phyloP scores from a whole-genome alignment of 495 filamentous ascomycete species.

The Trichoderma virens region DNA sequence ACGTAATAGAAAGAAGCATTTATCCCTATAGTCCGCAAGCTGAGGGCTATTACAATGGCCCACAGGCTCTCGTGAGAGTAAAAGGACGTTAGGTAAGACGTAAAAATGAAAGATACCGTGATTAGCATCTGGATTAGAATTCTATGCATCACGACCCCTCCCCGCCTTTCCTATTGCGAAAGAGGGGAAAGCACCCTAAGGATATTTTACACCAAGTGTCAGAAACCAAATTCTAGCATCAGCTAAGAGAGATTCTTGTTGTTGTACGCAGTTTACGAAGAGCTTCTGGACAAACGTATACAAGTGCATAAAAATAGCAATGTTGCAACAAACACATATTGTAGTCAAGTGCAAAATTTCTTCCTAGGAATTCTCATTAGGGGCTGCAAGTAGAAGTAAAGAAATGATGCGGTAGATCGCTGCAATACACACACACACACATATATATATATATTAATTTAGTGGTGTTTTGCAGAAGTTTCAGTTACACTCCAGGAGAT shows the following conservation, averaged over 20 bases:
- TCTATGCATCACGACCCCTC: background rate
- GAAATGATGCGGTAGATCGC: too few species aligned
- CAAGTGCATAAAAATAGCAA: too few species aligned
- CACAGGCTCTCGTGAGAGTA: background rate
- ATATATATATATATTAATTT: too few species aligned
- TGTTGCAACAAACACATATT: too few species aligned
- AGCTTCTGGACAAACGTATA: too few species aligned
- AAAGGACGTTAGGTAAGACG: background rate
- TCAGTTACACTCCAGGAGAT: too few species aligned
- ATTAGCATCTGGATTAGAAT: background rate
- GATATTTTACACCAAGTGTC: background rate
- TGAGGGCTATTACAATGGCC: background rate
- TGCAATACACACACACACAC: too few species aligned
- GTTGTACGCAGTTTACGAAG: too few species aligned
- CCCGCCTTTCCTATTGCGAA: background rate
- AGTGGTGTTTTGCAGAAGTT: too few species aligned
- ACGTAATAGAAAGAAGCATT: background rate
- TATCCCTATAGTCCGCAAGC: background rate
- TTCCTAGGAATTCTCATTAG: too few species aligned
- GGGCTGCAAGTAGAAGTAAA: too few species aligned
- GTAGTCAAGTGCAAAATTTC: too few species aligned
- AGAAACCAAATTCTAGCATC: background rate
- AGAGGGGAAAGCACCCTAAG: background rate
- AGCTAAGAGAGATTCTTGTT: background rate
- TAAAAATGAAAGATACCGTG: background rate